These are phyloP conservation scores for Myriosclerotinia duriaeana DNA, from an alignment of 2,329 filamentous ascomycete species.

Conservation along the genomic window DNA sequence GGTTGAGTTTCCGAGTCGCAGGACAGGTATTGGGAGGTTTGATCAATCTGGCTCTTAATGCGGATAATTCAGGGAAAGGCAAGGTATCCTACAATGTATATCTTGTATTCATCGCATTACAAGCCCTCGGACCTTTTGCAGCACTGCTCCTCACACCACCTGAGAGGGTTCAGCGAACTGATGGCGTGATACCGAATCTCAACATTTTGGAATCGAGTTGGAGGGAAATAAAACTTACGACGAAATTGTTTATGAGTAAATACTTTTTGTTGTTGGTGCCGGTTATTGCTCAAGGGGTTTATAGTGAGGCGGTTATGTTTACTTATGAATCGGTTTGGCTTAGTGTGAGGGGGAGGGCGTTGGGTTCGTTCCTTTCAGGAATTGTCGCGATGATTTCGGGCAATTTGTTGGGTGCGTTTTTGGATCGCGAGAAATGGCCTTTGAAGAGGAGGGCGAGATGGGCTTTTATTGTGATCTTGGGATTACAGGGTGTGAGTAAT, in stretches of 20 bases:
- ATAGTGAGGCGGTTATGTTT: constrained; percentile 70
- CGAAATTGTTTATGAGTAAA: constrained; percentile 57
- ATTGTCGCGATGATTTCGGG: constrained; percentile 64
- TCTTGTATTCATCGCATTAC: constrained; percentile 68
- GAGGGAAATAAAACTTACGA: constrained; percentile 60
- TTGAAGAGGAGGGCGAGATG: constrained; percentile 35
- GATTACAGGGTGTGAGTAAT: constrained; percentile 54
- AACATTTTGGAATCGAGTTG: constrained; percentile 56
- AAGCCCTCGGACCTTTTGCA: constrained; percentile 63
- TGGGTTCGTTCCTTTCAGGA: constrained; percentile 70
- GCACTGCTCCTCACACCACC: constrained; percentile 63
- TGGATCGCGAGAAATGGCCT: constrained; percentile 32
- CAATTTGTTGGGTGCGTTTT: constrained; percentile 57
- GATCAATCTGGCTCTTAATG: constrained; percentile 68
- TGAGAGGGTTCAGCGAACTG: constrained; percentile 60
- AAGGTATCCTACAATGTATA: constrained; percentile 69
- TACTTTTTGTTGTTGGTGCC: constrained; percentile 64
- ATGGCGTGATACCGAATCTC: constrained; percentile 62
- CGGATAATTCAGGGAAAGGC: constrained; percentile 55
- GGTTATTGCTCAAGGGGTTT: constrained; percentile 70
- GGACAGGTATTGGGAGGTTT: constrained; percentile 72
- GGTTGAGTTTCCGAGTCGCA: constrained; percentile 58
- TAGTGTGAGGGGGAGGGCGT: constrained; percentile 63
- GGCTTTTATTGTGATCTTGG: constrained; percentile 37
- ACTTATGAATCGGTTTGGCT: constrained; percentile 70